phyloP scores from a whole-genome alignment of 441 rosid species.

The Adansonia madagascariensis region DNA sequence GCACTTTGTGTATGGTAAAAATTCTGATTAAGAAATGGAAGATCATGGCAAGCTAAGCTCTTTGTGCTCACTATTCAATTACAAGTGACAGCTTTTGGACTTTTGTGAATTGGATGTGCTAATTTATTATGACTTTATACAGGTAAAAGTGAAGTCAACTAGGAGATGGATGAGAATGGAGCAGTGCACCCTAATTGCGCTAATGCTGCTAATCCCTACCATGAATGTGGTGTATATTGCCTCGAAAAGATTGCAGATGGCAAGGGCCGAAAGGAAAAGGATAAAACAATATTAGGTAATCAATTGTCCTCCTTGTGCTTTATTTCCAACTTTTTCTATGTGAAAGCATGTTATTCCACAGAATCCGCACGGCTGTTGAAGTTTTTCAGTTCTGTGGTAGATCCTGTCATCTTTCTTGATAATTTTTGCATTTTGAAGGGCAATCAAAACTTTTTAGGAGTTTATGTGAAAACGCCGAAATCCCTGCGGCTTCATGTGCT shows the following conservation, averaged over 20 bases:
- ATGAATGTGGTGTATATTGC: constrained; percentile 79
- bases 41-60: constrained; percentile 20
- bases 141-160: not conserved
- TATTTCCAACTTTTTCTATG: not conserved
- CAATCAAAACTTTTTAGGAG: not conserved
- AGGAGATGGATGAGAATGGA: constrained; percentile 28
- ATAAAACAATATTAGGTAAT: constrained; percentile 63
- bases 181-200: constrained; percentile 63
- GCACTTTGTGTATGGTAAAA: not conserved
- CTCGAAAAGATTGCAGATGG: constrained; percentile 59
- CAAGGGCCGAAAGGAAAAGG: constrained; percentile 43
- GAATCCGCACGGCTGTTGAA: not conserved
- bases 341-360: not conserved
- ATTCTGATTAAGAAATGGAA: not conserved
- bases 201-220: constrained; percentile 75
- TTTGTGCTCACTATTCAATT: not conserved
- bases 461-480: not conserved
- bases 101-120: not conserved
- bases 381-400: not conserved
- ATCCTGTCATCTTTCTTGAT: not conserved
- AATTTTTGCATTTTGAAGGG: not conserved
- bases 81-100: not conserved
- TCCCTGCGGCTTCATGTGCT: not conserved
- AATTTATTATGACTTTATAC: constrained; percentile 11
- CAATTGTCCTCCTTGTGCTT: not conserved